Conservation (phyloP, 2,329 filamentous ascomycete genomes). For the Magnaporthiopsis incrustans region DNA sequence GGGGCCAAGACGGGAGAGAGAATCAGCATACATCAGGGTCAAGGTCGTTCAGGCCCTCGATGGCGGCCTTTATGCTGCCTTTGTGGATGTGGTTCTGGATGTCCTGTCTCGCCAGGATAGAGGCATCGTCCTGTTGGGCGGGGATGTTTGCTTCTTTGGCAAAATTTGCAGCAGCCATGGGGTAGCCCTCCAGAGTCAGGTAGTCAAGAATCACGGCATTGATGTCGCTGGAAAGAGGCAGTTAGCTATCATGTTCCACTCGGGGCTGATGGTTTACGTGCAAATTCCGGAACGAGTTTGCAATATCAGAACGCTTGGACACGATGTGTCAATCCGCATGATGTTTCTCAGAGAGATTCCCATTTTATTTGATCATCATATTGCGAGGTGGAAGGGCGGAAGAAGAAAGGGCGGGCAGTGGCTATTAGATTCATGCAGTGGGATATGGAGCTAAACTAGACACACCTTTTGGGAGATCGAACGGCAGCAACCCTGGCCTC, state of each 20-base stretch:
- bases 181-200: conserved; percentile 90
- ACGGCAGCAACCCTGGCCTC: conserved; percentile 75
- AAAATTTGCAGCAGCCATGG: conserved; percentile 85
- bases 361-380: conserved; percentile 84
- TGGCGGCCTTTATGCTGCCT: conserved; percentile 78
- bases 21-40: conserved; percentile 71
- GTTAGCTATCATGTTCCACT: neutral
- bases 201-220: conserved; percentile 96
- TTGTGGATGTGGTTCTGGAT: conserved; percentile 80
- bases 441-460: conserved; percentile 7
- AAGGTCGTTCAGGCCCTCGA: conserved; percentile 79
- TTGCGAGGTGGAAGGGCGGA: conserved; percentile 20
- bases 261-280: no score
- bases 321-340: conserved; percentile 87
- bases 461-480: conserved; percentile 80
- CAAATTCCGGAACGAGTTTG: conserved; percentile 12
- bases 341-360: conserved; percentile 99
- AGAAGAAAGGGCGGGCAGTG: conserved; percentile 14
- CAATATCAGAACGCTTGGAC: conserved; percentile 31
- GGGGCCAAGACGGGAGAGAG: conserved; percentile 4
- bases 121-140: conserved; percentile 61
- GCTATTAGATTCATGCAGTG: conserved; percentile 14
- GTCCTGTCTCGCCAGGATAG: conserved; percentile 69
- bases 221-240: conserved; percentile 61
- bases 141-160: conserved; percentile 86